Conservation (phyloP, 176 grass and related monocot genomes). For the bread wheat (Triticum aestivum) region DNA sequence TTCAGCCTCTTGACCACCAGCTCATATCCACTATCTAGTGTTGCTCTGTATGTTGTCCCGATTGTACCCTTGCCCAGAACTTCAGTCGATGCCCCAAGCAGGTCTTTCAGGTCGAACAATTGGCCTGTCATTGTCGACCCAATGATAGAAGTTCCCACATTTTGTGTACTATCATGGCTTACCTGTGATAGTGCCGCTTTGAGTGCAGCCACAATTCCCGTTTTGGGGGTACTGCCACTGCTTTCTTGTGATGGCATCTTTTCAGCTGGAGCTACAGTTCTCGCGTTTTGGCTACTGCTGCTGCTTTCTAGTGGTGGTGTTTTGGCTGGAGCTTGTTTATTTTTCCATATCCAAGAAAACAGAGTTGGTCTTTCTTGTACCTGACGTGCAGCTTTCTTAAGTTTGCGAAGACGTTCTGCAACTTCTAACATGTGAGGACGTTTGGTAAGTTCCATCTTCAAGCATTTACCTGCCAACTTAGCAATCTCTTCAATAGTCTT, state of each 20-base stretch:
- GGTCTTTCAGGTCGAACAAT: conserved; percentile 41
- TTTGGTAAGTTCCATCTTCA: background rate
- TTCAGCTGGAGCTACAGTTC: background rate
- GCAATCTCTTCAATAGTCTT: no score
- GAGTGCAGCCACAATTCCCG: no score
- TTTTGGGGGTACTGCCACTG: background rate
- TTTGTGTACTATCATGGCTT: no score
- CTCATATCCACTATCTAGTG: conserved; percentile 21
- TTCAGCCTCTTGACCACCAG: conserved; percentile 47
- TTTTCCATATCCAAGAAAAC: background rate
- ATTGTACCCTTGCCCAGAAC: conserved; percentile 55
- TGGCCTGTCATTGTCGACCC: background rate
- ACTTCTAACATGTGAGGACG: background rate
- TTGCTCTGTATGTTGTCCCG: conserved; percentile 48
- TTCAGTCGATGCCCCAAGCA: conserved; percentile 41
- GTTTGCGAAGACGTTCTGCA: background rate
- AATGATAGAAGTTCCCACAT: background rate
- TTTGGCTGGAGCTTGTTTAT: background rate
- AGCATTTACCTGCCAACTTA: no score
- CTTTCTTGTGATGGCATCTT: background rate
- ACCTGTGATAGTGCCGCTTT: background rate
- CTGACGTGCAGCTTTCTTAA: background rate
- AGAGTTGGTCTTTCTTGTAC: background rate
- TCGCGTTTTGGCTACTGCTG: background rate
- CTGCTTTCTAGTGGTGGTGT: background rate